These are phyloP conservation scores for Neonectria faginata DNA, from an alignment of 2,329 filamentous ascomycete genomes.

Conservation along the genomic window DNA sequence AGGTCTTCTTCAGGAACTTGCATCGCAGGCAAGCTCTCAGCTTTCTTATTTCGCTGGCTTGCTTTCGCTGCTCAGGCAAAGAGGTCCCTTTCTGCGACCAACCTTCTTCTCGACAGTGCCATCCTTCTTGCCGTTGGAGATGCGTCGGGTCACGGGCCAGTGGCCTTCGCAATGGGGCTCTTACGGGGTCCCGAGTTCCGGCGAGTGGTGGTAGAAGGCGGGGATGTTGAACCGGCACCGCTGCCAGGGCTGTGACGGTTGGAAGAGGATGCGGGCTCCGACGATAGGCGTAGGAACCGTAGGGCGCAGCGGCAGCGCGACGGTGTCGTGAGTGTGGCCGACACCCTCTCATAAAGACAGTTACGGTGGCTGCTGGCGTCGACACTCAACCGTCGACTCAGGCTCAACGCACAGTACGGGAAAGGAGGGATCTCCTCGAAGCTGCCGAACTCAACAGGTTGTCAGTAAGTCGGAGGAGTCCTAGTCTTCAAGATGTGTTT, in stretches of 20 bases:
- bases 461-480: conserved; percentile 86
- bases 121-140: conserved; percentile 82
- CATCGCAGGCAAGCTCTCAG: conserved; percentile 92
- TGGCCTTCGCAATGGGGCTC: conserved; percentile 82
- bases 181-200: conserved; percentile 78
- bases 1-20: conserved; percentile 99
- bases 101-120: conserved; percentile 87
- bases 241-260: conserved; percentile 71
- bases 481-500: too few species aligned
- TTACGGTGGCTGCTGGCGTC: conserved; percentile 71
- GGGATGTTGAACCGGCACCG: conserved; percentile 70
- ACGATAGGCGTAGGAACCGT: conserved; percentile 76
- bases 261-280: conserved; percentile 57
- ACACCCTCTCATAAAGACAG: conserved; percentile 67
- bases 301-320: conserved; percentile 74
- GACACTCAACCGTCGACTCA: conserved; percentile 77
- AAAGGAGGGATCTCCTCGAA: conserved; percentile 82
- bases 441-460: conserved; percentile 77
- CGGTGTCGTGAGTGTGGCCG: conserved; percentile 63
- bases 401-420: conserved; percentile 84
- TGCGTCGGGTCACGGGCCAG: conserved; percentile 85
- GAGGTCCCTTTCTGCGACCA: conserved; percentile 87
- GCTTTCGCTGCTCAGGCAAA: conserved; percentile 95
- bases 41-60: conserved; percentile 96
- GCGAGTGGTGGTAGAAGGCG: conserved; percentile 70